Conservation (phyloP, 768 basidiomycete species). For the Boletus tylopilopsis region DNA sequence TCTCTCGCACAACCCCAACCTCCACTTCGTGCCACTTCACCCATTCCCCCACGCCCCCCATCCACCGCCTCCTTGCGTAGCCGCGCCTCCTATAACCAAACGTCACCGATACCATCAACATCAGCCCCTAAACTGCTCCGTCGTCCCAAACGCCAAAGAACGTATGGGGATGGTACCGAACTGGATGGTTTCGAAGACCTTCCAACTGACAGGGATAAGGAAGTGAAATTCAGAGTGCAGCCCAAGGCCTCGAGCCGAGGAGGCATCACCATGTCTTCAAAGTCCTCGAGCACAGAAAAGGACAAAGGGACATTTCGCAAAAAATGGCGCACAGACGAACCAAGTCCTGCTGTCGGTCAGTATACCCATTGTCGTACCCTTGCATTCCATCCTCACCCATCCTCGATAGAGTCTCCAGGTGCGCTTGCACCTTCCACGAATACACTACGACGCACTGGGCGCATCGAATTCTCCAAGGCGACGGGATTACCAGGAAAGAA, state of each 20-base stretch:
- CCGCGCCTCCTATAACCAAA: conserved; percentile 25
- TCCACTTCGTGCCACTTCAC: conserved; percentile 50
- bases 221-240: conserved; percentile 68
- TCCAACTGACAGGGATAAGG: conserved; percentile 79
- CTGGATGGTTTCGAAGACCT: conserved; percentile 87
- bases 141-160: conserved; percentile 70
- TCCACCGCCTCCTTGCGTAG: conserved; percentile 49
- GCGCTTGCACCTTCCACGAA: conserved; percentile 45
- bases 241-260: conserved; percentile 63
- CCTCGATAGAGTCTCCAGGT: conserved; percentile 17
- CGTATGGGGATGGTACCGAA: conserved; percentile 87
- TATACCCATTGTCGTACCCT: conserved; percentile 8
- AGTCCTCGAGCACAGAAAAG: conserved; percentile 37
- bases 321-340: conserved; percentile 49
- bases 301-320: conserved; percentile 56
- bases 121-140: conserved; percentile 64
- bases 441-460: conserved; percentile 53
- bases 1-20: conserved; percentile 31
- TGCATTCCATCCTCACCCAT: conserved; percentile 1
- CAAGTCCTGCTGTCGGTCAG: conserved; percentile 39
- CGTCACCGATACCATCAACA: conserved; percentile 38
- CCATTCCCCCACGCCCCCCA: conserved; percentile 56
- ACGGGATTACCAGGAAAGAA: conserved; percentile 45
- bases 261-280: conserved; percentile 46
- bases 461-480: conserved; percentile 50